Percentiles rank a stretch among this genome's conserved stretches.
Evolutionary conservation across 176 grass and related monocot species (phyloP).

Genomic region (Saccharum officinarum): DNA sequence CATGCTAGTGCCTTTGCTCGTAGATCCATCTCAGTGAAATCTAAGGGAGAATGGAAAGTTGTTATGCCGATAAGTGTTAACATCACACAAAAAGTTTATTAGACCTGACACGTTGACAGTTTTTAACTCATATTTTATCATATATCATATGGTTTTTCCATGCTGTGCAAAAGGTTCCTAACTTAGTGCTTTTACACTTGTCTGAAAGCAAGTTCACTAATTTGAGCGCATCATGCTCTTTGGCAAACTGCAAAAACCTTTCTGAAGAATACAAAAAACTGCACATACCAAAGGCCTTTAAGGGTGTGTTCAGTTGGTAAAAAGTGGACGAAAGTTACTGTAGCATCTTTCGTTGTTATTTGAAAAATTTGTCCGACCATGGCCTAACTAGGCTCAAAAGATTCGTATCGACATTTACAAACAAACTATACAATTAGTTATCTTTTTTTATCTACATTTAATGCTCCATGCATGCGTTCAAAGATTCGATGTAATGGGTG

Average conservation of each 20-base stretch:
- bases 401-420: no score
- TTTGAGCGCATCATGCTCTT: not conserved
- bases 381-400: no score
- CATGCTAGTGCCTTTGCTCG: slow-evolving; percentile 62
- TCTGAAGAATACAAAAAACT: not conserved
- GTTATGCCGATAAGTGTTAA: not conserved
- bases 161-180: not conserved
- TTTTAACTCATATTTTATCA: not conserved
- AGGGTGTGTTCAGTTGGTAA: no score
- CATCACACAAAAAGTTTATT: not conserved
- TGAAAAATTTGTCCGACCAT: no score
- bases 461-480: no score
- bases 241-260: not conserved
- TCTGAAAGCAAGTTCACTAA: not conserved
- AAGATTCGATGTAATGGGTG: no score
- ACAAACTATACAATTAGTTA: no score
- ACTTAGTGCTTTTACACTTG: not conserved
- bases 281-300: not conserved
- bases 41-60: slow-evolving; percentile 23
- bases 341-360: no score
- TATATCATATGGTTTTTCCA: not conserved
- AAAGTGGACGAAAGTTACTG: no score
- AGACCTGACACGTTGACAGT: not conserved
- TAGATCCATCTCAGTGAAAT: slow-evolving; percentile 64
- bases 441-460: no score